Base-by-base conservation (phyloP, 2,329 filamentous ascomycete species). In the Pseudocercospora crystallina region DNA sequence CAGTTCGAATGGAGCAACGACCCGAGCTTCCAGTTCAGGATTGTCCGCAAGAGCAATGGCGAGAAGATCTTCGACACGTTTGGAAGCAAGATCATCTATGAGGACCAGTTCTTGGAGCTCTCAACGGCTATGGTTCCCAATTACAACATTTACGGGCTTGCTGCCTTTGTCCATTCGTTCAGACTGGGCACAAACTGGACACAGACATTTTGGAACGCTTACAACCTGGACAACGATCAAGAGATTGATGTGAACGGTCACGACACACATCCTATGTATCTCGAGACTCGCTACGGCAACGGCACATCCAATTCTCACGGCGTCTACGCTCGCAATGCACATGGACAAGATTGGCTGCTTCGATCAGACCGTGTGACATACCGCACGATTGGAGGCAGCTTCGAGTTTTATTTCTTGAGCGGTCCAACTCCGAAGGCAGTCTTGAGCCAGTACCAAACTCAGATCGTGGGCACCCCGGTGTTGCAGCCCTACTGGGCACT, bases 321-420 rank as follows among this genome's bases (percentile, higher is more conserved):
- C 10, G 64, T 69, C 0, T 69, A 68, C 47, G 63, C 60, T 7
- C 53, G 66, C 8, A 68, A 69, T 46, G 63, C 66, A 2, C 65
- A 69, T 42, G 66, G 61, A 10, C 65, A 67, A 38, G 66, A 69
- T 12, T 68, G 63, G 64, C 58, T 68, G 5, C 50, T 68, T 8
- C 54, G 59, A 13, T 31, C 55, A 3, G 46, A 56, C 1, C 55
- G 46, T 11, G 37, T 69, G 10, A 65, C 61, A 2, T 68, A 68
- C 50, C 56, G 66, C 3, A 64, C 63, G 1, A 65, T 67, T 15
- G 65, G 65, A 11, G 66, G 66, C 17, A 65, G 61, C 49, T 54
- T 91, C 48, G 87, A 92, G 64, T 73, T 92, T 15, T 90, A 88
- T 66, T 89, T 92, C 70, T 85, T 86, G 61, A 78, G 83, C 5